Evolutionary conservation across 768 basidiomycete species (phyloP), one percentile per base, ranked within the genome.

Genomic region (Tylopilus intermedius): DNA sequence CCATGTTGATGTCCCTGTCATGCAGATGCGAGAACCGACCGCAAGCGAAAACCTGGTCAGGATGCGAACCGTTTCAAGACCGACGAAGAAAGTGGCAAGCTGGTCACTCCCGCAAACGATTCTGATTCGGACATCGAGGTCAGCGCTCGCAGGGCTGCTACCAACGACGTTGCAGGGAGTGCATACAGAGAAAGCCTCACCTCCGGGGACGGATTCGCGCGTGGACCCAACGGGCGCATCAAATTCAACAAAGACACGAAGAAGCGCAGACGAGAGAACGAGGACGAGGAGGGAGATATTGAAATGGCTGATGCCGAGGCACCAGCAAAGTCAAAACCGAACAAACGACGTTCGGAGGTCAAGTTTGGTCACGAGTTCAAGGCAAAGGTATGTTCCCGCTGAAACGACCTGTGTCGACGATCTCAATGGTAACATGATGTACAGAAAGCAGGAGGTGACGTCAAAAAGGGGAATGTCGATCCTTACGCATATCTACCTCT

Each of bases 221-320:
- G 94, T 27, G 90, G 91, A 22, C 75, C 83, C 1, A 83, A 82
- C 56, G 96, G 96, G 5, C 83, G 81, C 49, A 71, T 98, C 66
- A 94, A 92, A 69, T 97, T 98, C 73, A 91, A 96, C 75, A 97
- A 96, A 68, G 87, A 95, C 63, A 97, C 93, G 35, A 98, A 94
- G 71, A 94, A 95, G 69, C 83, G 93, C 53, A 73, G 93, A 54
- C 79, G 88, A 46, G 84, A 83, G 47, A 80, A 83, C 53, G 78
- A 77, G 54, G 82, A 81, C 15, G 74, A 73, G 6, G 82, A 77
- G 6, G 75, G 72, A 47, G 85, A 88, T 55, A 74, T 90, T 47
- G 88, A 91, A 56, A 86, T 92, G 81, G 89, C 74, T 24, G 90
- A 92, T 54, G 79, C 68, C 1, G 82, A 88, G 53, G 74, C 75